phyloP scores from a whole-genome alignment of 108 stramenopile species.

The Chaetoceros muelleri region DNA sequence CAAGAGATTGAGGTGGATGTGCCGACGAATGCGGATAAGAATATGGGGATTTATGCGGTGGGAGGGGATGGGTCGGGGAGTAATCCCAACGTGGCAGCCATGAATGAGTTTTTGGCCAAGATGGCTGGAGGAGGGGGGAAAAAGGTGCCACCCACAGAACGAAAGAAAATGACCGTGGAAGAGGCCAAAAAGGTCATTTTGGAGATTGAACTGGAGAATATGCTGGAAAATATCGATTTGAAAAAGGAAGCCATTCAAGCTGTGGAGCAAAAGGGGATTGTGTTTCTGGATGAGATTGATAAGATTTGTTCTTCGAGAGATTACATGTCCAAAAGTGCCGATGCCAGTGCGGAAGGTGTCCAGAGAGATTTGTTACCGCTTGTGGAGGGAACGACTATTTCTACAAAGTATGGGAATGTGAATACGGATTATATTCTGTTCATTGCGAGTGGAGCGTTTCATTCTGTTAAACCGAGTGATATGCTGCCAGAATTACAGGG shows the following conservation, averaged over 20 bases:
- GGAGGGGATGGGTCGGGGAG: slow-evolving; percentile 24
- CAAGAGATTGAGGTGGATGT: slow-evolving; percentile 85
- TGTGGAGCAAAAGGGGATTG: slow-evolving; percentile 96
- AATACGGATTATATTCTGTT: slow-evolving; percentile 98
- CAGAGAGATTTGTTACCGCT: slow-evolving; percentile 96
- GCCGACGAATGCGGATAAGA: slow-evolving; percentile 34
- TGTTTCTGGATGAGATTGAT: slow-evolving; percentile 99
- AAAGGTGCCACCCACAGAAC: slow-evolving; percentile 49
- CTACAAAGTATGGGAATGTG: slow-evolving; percentile 96
- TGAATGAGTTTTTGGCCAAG: slow-evolving; percentile 55
- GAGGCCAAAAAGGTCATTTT: slow-evolving; percentile 86
- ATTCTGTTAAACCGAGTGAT: slow-evolving; percentile 93
- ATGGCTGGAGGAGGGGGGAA: slow-evolving; percentile 26
- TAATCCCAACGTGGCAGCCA: slow-evolving; percentile 57
- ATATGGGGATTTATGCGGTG: slow-evolving; percentile 15
- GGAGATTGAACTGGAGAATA: slow-evolving; percentile 89
- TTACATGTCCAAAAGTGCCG: slow-evolving; percentile 73
- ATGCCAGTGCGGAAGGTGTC: slow-evolving; percentile 97
- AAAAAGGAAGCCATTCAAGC: slow-evolving; percentile 90
- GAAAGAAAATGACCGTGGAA: slow-evolving; percentile 74
- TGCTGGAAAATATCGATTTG: slow-evolving; percentile 83
- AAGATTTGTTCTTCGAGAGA: slow-evolving; percentile 90
- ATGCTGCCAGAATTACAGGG: slow-evolving; percentile 98
- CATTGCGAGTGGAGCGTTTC: slow-evolving; percentile 90
- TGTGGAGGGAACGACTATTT: slow-evolving; percentile 95